Base-by-base conservation (phyloP, 768 basidiomycete species). In the Hericium erinaceus region DNA sequence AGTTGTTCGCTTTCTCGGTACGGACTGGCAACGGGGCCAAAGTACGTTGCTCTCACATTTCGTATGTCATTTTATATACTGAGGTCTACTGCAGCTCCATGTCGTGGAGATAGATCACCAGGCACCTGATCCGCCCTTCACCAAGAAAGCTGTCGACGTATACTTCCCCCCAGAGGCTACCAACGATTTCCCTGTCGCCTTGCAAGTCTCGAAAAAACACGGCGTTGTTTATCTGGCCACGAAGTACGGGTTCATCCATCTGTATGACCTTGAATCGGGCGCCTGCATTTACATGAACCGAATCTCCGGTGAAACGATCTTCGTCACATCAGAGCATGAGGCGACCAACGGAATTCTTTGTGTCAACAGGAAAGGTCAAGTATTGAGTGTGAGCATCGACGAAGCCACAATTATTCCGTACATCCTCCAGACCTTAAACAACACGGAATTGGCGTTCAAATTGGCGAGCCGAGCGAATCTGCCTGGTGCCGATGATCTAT, bases 231-330 rank as follows among this genome's bases (percentile, higher is more conserved):
- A 95, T 75, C 81, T 99, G 57, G 92, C 98, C 68, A 98, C 97
- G 57, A 99, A 99, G 72, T 98, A 92, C 69, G 97, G 97, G 44
- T 99, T 99, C 75, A 98, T 99, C 68, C 97, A 98, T 72, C 81
- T 99, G 13, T 99, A 99, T 72, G 97, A 99, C 73, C 83, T 98
- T 62, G 97, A 99, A 72, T 83, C 93, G 9, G 97, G 95, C 57
- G 87, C 92, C 48, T 98, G 97, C 74, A 84, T 99, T 59, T 99
- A 98, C 78, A 99, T 99, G 97, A 99, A 99, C 80, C 89, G 97
- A 63, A 99, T 99, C 70, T 94, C 92, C 46, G 95, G 97, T 38
- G 97, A 99, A 76, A 98, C 97, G 38, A 98, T 99, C 69, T 99
- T 99, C 69, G 94, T 97, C 48, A 98, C 97, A 12, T 92, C 95